phyloP scores from a whole-genome alignment of 2,329 filamentous ascomycete species.

The Stagonosporopsis rhizophila region DNA sequence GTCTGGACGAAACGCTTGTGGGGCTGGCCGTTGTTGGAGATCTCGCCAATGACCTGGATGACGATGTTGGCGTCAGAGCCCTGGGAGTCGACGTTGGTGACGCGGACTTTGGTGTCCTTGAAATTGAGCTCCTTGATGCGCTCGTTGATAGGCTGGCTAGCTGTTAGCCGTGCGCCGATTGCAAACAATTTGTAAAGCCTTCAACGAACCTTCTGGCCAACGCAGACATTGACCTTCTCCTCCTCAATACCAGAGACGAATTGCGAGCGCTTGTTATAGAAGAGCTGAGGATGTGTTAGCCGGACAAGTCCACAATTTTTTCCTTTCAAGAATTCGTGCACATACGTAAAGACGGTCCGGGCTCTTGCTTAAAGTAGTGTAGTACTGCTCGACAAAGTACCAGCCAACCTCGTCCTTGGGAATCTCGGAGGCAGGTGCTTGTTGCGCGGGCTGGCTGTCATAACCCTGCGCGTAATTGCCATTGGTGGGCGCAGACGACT shows the following conservation, averaged over 20 bases:
- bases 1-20: constrained; percentile 98
- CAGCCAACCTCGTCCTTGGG: constrained; percentile 95
- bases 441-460: constrained; percentile 42
- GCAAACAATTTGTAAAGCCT: not conserved
- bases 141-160: constrained; percentile 80
- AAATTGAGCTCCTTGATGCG: constrained; percentile 93
- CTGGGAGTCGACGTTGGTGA: constrained; percentile 97
- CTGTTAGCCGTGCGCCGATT: constrained; percentile 7
- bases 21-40: constrained; percentile 89
- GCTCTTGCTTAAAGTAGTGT: constrained; percentile 92
- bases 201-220: constrained; percentile 80
- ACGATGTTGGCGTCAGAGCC: constrained; percentile 92
- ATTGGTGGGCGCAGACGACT: constrained; percentile 52
- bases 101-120: constrained; percentile 97
- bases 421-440: constrained; percentile 53
- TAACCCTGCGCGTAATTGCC: constrained; percentile 58
- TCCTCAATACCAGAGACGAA: constrained; percentile 93
- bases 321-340: not conserved
- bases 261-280: constrained; percentile 95
- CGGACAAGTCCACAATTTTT: not conserved
- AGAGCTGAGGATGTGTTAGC: constrained; percentile 63
- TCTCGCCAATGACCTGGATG: constrained; percentile 97
- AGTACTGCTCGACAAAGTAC: constrained; percentile 99
- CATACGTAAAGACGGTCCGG: constrained; percentile 86
- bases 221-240: constrained; percentile 82